Percentiles rank a stretch among this genome's conserved stretches.
These are phyloP conservation scores for Mycena pura DNA, from an alignment of 768 basidiomycete genomes.

Conservation along the genomic window DNA sequence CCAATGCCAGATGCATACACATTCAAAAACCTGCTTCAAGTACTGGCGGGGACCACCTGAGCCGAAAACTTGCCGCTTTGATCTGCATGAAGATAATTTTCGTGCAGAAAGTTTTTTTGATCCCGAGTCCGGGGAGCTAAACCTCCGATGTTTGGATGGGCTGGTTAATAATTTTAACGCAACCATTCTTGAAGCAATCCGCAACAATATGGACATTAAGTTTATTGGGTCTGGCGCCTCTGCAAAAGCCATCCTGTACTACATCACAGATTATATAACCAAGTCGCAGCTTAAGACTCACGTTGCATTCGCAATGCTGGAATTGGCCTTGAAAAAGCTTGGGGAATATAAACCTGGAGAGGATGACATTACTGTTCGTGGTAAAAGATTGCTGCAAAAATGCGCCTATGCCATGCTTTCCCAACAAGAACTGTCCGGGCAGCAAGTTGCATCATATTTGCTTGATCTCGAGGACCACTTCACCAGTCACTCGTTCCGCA, in stretches of 20 bases:
- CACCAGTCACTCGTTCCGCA: background rate
- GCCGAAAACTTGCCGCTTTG: background rate
- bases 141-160: background rate
- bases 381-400: background rate
- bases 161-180: background rate
- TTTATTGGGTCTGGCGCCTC: background rate
- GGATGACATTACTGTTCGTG: background rate
- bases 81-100: background rate
- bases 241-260: background rate
- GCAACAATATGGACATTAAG: constrained; percentile 4
- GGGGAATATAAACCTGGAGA: background rate
- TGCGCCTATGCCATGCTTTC: background rate
- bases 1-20: background rate
- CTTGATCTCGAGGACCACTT: background rate
- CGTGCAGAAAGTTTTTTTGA: background rate
- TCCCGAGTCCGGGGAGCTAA: background rate
- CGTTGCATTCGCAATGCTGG: background rate
- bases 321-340: background rate
- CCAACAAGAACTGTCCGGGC: background rate
- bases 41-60: background rate
- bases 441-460: background rate
- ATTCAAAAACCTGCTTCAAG: background rate
- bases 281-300: background rate
- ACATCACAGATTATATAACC: constrained; percentile 1
- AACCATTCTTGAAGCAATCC: background rate